These are phyloP conservation scores for Boletus sp. DNA, from an alignment of 768 basidiomycete genomes.

Conservation along the genomic window DNA sequence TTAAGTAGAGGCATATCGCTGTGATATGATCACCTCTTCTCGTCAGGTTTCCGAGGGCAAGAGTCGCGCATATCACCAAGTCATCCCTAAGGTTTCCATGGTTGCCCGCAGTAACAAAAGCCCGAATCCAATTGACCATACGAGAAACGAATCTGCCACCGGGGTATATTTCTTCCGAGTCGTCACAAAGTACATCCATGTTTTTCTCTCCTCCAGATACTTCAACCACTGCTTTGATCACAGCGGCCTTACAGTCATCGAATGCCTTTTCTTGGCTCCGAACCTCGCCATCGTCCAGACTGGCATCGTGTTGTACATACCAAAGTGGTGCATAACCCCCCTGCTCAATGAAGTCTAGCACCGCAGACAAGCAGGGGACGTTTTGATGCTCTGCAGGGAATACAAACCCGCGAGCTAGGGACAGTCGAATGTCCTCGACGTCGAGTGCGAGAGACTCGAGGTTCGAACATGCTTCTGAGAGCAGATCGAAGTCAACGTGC, in stretches of 20 bases:
- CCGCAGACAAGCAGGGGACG: conserved; percentile 54
- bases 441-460: conserved; percentile 78
- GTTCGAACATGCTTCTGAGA: conserved; percentile 72
- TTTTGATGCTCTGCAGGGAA: conserved; percentile 56
- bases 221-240: conserved; percentile 84
- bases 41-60: conserved; percentile 79
- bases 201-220: conserved; percentile 80
- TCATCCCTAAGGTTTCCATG: conserved; percentile 55
- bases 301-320: conserved; percentile 39
- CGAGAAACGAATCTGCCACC: conserved; percentile 70
- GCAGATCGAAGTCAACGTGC: conserved; percentile 63
- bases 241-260: conserved; percentile 77
- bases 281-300: conserved; percentile 39
- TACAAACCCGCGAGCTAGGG: conserved; percentile 62
- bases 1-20: neutral
- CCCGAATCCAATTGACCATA: conserved; percentile 75
- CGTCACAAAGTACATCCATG: conserved; percentile 74
- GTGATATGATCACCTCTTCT: conserved; percentile 55
- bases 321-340: conserved; percentile 68
- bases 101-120: conserved; percentile 42
- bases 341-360: conserved; percentile 72
- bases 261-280: conserved; percentile 71
- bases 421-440: conserved; percentile 69
- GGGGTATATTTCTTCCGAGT: conserved; percentile 48
- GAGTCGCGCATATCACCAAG: conserved; percentile 76